Base-by-base conservation (phyloP, 2,329 filamentous ascomycete species). In the Mycogone perniciosa region DNA sequence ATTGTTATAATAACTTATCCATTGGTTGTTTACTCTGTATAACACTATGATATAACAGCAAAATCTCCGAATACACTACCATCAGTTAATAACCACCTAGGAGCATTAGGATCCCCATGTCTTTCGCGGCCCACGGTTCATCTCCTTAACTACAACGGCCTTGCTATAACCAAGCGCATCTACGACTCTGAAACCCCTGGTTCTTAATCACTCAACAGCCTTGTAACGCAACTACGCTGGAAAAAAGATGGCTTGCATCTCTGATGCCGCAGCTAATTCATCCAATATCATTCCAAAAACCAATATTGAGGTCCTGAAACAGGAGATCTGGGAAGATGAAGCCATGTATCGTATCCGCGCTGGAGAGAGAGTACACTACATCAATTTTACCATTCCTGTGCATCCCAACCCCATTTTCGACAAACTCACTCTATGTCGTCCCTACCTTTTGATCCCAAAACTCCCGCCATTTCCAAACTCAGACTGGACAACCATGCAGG, bases 381-480 rank as follows among this genome's bases (percentile, higher is more conserved):
- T 20, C 20, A 20, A 20, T 39, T 13, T 50, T 7, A 45, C 26
- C 3, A 44, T 50, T 9, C 11, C 42, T 31, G 20, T 20, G 5
- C 41, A 29, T 30, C 31, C 43, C 26, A 50, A 8, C 13, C 31
- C 27, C 5, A 43, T 50, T 10, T 53, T 53, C 10, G 51, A 53
- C 39, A 3, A 30, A 1, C 31, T 40, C 39, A 47, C 43, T 26
- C 30, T 53, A 35, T 50, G 51, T 34, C 46, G 47, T 29, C 46
- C 51, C 5, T 44, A 47, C 42, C 51, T 53, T 40, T 34, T 53
- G 10, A 47, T 53, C 10, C 51, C 47, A 27, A 44, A 44, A 39
- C 47, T 47, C 4, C 46, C 46, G 5, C 51, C 42, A 2, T 43
- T 53, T 20, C 46, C 51, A 7, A 33, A 44, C 37, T 8, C 46